Evolutionary conservation across 1,284 basidiomycete species (phyloP).

Genomic region (Rhodotorula sp.): DNA sequence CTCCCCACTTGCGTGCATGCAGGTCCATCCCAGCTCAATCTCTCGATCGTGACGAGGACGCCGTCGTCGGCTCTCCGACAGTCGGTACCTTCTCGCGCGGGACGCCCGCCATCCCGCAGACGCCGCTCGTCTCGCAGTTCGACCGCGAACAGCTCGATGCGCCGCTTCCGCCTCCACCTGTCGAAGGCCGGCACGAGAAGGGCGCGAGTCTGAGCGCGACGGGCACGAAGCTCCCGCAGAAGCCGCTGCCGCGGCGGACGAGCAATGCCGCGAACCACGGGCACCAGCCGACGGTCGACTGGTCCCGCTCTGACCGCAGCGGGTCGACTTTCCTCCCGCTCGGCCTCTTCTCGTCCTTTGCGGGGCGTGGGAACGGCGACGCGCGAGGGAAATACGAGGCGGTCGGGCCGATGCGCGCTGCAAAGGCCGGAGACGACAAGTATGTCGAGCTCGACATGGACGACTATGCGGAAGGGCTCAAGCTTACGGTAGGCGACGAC

Average conservation of each 20-base stretch:
- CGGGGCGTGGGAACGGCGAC: background rate
- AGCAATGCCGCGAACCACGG: conserved; percentile 8
- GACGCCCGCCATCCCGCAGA: conserved; percentile 3
- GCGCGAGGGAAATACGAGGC: conserved; percentile 7
- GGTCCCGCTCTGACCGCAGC: conserved; percentile 6
- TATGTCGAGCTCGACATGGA: conserved; percentile 34
- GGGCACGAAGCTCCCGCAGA: conserved; percentile 18
- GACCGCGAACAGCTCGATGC: conserved; percentile 11
- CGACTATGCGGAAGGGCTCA: conserved; percentile 17
- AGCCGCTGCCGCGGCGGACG: conserved; percentile 12
- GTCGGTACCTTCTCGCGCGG: conserved; percentile 3
- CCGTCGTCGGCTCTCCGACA: background rate
- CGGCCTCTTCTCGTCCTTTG: conserved; percentile 18
- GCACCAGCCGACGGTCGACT: conserved; percentile 9
- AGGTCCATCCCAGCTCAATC: conserved; percentile 18
- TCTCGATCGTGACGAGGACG: conserved; percentile 15
- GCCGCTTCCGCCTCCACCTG: conserved; percentile 5
- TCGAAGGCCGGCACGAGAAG: background rate
- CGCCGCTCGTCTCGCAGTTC: conserved; percentile 3
- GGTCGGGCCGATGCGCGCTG: conserved; percentile 17
- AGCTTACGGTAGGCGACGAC: conserved; percentile 2
- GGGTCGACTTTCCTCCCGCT: conserved; percentile 19
- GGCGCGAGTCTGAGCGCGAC: background rate
- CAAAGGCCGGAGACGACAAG: conserved; percentile 5
- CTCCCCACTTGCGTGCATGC: background rate